Conservation (phyloP, 768 basidiomycete genomes). For the Chalciporus pseudorubinellus region DNA sequence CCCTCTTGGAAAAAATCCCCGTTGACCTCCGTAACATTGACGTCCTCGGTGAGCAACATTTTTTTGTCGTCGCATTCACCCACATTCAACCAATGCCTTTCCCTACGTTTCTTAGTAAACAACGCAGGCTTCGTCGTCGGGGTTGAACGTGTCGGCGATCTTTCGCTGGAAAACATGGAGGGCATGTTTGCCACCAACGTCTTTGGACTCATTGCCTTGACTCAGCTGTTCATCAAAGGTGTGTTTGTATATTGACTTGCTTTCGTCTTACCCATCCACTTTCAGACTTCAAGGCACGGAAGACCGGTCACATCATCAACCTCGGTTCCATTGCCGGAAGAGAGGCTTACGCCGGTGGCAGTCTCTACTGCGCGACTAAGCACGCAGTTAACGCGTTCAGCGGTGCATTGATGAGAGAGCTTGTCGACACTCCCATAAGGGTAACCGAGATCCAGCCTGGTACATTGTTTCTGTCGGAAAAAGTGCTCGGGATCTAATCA, state of each 20-base stretch:
- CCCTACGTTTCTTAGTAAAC: conserved; percentile 42
- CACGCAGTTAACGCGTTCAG: conserved; percentile 86
- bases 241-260: neutral
- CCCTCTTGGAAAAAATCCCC: conserved; percentile 71
- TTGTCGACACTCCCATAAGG: conserved; percentile 90
- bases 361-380: conserved; percentile 92
- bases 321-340: conserved; percentile 89
- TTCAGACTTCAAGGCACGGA: conserved; percentile 73
- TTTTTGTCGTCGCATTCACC: neutral
- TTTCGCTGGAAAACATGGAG: conserved; percentile 75
- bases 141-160: conserved; percentile 80
- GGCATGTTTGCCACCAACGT: conserved; percentile 82
- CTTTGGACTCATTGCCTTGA: conserved; percentile 79
- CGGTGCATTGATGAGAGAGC: conserved; percentile 74
- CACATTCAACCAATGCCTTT: neutral
- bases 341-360: conserved; percentile 87
- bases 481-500: neutral
- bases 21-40: conserved; percentile 70
- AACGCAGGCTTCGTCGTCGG: conserved; percentile 92
- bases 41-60: conserved; percentile 62
- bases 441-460: conserved; percentile 96
- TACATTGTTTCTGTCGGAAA: conserved; percentile 26
- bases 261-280: conserved; percentile 9
- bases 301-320: conserved; percentile 89
- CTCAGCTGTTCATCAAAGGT: conserved; percentile 71